Conservation (phyloP, 2,329 filamentous ascomycete species). For the Pseudogymnoascus sp. region DNA sequence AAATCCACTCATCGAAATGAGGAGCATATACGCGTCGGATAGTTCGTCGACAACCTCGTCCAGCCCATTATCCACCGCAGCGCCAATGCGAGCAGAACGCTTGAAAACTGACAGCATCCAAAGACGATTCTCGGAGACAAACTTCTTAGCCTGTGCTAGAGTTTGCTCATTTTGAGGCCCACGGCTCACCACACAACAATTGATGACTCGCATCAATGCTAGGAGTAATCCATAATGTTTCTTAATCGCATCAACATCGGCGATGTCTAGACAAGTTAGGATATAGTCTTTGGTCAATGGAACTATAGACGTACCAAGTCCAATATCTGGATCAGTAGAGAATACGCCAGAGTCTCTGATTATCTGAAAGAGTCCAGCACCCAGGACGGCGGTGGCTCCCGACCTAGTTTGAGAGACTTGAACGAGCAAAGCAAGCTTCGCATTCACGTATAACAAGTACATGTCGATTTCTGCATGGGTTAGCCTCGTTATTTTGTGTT, state of each 20-base stretch:
- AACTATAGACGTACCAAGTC: slow-evolving; percentile 47
- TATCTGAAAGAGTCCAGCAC: slow-evolving; percentile 77
- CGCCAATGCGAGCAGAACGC: slow-evolving; percentile 70
- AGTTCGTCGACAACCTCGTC: slow-evolving; percentile 64
- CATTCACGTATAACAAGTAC: slow-evolving; percentile 45
- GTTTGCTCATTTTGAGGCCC: slow-evolving; percentile 71
- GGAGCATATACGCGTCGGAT: slow-evolving; percentile 74
- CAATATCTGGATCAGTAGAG: slow-evolving; percentile 82
- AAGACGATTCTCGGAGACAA: slow-evolving; percentile 73
- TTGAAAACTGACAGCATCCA: slow-evolving; percentile 88
- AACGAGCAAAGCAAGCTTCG: slow-evolving; percentile 73
- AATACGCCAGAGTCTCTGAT: slow-evolving; percentile 81
- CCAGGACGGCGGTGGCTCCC: slow-evolving; percentile 82
- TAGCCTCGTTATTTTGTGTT: not conserved
- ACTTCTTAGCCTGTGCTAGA: slow-evolving; percentile 65
- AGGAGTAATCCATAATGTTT: slow-evolving; percentile 66
- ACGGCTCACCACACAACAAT: slow-evolving; percentile 70
- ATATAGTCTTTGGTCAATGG: not conserved
- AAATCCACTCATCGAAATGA: slow-evolving; percentile 77
- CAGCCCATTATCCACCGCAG: slow-evolving; percentile 36
- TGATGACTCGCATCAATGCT: slow-evolving; percentile 71
- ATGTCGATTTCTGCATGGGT: slow-evolving; percentile 28
- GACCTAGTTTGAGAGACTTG: slow-evolving; percentile 73
- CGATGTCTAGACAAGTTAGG: slow-evolving; percentile 23
- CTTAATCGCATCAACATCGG: slow-evolving; percentile 21